phyloP scores from a whole-genome alignment of 441 rosid species.

The Gossypium armourianum region DNA sequence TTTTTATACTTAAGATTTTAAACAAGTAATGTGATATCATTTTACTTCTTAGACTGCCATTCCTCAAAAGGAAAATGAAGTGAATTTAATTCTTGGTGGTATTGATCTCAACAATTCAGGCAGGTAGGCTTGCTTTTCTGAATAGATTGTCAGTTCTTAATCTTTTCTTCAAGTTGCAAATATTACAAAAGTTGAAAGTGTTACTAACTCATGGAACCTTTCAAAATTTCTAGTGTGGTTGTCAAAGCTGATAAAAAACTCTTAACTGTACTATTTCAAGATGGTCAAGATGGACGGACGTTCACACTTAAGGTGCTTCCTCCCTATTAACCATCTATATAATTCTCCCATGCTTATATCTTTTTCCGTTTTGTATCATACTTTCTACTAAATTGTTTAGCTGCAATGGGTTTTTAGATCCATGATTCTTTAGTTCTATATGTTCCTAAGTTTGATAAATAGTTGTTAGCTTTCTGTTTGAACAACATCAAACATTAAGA shows the following conservation, averaged over 20 bases:
- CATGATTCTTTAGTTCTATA: background rate
- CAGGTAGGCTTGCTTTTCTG: conserved; percentile 75
- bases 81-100: conserved; percentile 92
- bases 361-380: conserved; percentile 4
- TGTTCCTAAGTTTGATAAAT: background rate
- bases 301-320: conserved; percentile 82
- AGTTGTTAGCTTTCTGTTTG: background rate
- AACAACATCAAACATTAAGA: background rate
- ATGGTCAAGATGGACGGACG: conserved; percentile 92
- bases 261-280: conserved; percentile 82
- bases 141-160: conserved; percentile 17
- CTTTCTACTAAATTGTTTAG: background rate
- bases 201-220: conserved; percentile 26
- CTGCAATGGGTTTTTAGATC: conserved; percentile 7
- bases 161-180: conserved; percentile 12
- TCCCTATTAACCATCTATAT: conserved; percentile 4
- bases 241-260: conserved; percentile 93
- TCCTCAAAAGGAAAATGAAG: conserved; percentile 80
- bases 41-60: conserved; percentile 52
- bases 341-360: background rate
- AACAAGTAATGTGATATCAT: conserved; percentile 13
- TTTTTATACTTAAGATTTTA: conserved; percentile 12
- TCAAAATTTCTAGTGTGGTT: conserved; percentile 57
- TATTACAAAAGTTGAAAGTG: conserved; percentile 16
- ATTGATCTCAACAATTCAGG: conserved; percentile 99